Conservation (phyloP, 495 filamentous ascomycete species). For the Xylaria flabelliformis region DNA sequence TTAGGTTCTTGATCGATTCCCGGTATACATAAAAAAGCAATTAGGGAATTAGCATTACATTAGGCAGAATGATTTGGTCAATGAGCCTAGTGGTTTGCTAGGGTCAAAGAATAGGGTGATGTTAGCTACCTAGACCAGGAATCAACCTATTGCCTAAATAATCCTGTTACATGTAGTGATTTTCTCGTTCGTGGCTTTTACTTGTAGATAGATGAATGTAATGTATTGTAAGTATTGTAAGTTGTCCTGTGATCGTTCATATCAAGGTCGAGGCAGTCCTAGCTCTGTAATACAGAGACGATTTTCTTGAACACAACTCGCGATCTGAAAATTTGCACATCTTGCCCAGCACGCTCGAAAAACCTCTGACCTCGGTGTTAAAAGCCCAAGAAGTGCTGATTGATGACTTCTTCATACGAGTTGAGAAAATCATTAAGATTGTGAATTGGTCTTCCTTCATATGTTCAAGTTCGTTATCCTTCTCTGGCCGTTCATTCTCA, state of each 20-base stretch:
- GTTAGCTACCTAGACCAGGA: constrained; percentile 1
- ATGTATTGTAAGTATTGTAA: not conserved
- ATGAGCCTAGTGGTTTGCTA: not conserved
- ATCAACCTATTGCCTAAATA: not conserved
- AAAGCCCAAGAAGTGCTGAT: not conserved
- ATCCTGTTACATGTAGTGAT: not conserved
- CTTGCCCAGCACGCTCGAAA: too few species aligned
- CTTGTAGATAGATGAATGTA: not conserved
- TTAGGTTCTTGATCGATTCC: not conserved
- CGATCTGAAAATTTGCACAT: too few species aligned
- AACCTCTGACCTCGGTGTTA: too few species aligned
- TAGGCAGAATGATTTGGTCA: not conserved
- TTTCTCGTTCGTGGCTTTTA: not conserved
- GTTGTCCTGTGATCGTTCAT: too few species aligned
- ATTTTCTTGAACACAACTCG: too few species aligned
- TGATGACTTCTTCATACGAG: too few species aligned
- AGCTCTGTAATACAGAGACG: too few species aligned
- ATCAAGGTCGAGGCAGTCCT: not conserved
- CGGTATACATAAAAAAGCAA: constrained; percentile 16
- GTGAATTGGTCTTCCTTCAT: not conserved
- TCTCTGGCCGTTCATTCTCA: not conserved
- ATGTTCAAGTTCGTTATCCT: not conserved
- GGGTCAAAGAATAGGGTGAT: not conserved
- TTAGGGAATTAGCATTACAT: not conserved
- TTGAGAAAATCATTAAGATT: not conserved